These are phyloP conservation scores for Lepiota venenata DNA, from an alignment of 768 basidiomycete species.

Conservation along the genomic window DNA sequence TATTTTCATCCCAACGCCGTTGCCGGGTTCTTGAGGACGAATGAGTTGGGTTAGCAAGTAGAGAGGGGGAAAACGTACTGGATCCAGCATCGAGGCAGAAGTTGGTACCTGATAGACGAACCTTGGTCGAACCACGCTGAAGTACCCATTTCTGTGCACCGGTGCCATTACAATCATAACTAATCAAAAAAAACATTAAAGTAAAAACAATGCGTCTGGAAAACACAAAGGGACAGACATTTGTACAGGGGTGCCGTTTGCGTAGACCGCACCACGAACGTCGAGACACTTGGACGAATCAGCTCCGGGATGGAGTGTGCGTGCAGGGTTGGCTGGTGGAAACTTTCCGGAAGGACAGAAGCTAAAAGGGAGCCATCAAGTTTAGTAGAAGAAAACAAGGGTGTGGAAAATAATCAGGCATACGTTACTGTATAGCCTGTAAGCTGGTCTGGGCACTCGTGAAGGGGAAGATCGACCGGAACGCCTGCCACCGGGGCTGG, in stretches of 20 bases:
- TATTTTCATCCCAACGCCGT: constrained; percentile 28
- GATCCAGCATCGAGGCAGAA: constrained; percentile 34
- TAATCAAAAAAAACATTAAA: no score
- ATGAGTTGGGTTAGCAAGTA: background rate
- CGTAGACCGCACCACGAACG: constrained; percentile 25
- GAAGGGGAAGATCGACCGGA: constrained; percentile 18
- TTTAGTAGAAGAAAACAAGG: background rate
- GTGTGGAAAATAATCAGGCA: background rate
- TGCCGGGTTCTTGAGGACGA: constrained; percentile 25
- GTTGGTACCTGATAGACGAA: constrained; percentile 26
- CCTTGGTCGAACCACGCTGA: constrained; percentile 21
- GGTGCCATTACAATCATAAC: constrained; percentile 31
- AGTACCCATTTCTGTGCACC: constrained; percentile 28
- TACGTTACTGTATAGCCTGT: constrained; percentile 25
- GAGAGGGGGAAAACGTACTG: constrained; percentile 16
- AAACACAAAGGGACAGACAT: constrained; percentile 20
- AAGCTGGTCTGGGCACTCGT: constrained; percentile 17
- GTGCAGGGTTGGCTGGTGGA: constrained; percentile 9
- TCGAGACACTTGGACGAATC: constrained; percentile 28
- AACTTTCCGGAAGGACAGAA: constrained; percentile 25
- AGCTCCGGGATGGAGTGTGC: constrained; percentile 24
- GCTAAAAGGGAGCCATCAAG: constrained; percentile 9
- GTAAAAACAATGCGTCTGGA: no score
- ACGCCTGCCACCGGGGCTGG: constrained; percentile 13
- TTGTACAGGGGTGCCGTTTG: constrained; percentile 31